Percentiles rank a stretch among this genome's conserved stretches.
phyloP scores from a whole-genome alignment of 179 eudicot species.

The Nepenthes alata region DNA sequence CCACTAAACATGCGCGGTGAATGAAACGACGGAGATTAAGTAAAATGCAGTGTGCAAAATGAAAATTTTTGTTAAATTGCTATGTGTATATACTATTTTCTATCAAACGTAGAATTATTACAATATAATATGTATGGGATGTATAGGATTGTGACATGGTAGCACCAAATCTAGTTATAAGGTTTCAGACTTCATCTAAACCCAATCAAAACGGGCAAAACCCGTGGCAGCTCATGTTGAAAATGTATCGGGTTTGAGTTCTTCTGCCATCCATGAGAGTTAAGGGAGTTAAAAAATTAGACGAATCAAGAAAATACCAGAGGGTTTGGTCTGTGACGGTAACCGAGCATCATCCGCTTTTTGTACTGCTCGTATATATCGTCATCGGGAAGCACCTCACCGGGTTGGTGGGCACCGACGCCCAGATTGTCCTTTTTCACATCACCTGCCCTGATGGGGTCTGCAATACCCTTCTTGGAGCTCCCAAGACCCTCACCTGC shows the following conservation, averaged over 20 bases:
- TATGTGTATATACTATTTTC: too few species aligned
- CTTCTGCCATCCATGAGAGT: neutral
- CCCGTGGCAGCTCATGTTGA: neutral
- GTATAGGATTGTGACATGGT: too few species aligned
- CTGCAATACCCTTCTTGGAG: slow-evolving; percentile 84
- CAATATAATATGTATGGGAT: too few species aligned
- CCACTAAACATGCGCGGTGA: too few species aligned
- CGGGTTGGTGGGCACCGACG: slow-evolving; percentile 89
- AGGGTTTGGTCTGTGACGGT: slow-evolving; percentile 84
- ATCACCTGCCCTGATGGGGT: slow-evolving; percentile 82
- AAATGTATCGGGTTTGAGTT: too few species aligned
- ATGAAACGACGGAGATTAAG: too few species aligned
- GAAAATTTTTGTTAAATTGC: too few species aligned
- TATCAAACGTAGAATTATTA: too few species aligned
- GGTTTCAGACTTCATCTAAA: too few species aligned
- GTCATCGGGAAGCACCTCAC: slow-evolving; percentile 90
- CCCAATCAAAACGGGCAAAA: too few species aligned
- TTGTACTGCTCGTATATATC: slow-evolving; percentile 97
- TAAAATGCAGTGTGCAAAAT: too few species aligned
- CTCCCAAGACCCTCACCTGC: slow-evolving; percentile 96
- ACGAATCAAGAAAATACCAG: slow-evolving; percentile 33
- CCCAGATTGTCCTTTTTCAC: slow-evolving; percentile 73
- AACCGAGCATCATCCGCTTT: slow-evolving; percentile 99
- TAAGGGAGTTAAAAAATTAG: neutral
- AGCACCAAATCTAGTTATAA: too few species aligned